A percentile compares a stretch with the other conserved stretches of the same genome.
These are phyloP conservation scores for Phascolomyces articulosus DNA, from an alignment of 371 early-diverging fungal genomes.

Conservation along the genomic window DNA sequence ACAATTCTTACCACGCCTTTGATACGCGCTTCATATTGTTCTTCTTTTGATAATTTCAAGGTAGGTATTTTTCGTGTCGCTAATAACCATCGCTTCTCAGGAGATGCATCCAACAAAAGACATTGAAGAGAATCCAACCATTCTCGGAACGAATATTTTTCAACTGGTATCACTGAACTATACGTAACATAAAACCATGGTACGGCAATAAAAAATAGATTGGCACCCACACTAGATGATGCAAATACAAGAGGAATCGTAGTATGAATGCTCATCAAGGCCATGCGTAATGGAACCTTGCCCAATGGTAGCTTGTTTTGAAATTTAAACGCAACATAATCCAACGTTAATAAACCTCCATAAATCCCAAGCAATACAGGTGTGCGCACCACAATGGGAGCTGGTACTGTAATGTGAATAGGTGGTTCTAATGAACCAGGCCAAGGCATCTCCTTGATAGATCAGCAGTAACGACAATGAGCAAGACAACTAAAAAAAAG, in stretches of 20 bases:
- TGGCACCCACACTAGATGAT: not conserved
- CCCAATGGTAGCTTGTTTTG: not conserved
- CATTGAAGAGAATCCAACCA: constrained; percentile 24
- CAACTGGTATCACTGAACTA: constrained; percentile 25
- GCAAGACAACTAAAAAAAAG: no score
- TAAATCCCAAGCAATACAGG: not conserved
- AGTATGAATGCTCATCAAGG: not conserved
- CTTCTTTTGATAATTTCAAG: not conserved
- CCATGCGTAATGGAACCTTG: not conserved
- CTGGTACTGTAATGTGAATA: not conserved
- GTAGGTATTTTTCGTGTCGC: not conserved
- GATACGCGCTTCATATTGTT: not conserved
- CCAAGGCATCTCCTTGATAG: not conserved
- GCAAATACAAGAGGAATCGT: not conserved
- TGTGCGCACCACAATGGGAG: not conserved
- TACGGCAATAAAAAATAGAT: constrained; percentile 27
- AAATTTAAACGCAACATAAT: not conserved
- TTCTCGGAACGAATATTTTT: constrained; percentile 13
- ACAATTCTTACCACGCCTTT: not conserved
- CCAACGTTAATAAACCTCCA: not conserved
- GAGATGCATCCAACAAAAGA: constrained; percentile 19
- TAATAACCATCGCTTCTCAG: not conserved
- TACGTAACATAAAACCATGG: constrained; percentile 41
- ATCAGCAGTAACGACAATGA: no score
- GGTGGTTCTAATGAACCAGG: not conserved